Evolutionary conservation across 495 filamentous ascomycete genomes (phyloP), one percentile per base, ranked within the genome.

Genomic region (Aeminium ludgeri): DNA sequence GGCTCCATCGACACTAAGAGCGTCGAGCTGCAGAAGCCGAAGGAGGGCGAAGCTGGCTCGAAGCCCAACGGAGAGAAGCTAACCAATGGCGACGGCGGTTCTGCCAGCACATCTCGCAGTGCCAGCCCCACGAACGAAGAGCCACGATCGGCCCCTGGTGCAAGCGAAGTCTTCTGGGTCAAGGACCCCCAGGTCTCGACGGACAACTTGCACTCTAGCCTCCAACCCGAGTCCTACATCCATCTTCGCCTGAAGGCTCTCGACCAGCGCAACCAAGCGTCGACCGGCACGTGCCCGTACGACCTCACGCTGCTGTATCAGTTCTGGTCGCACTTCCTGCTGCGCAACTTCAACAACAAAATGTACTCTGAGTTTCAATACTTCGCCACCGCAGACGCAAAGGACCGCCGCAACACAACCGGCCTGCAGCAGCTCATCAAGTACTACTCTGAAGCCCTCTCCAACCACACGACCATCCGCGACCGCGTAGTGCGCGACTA

Each of bases 361-460:
- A 79, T 92, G 70, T 92, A 91, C 64, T 60, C 71, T 54, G 80
- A 91, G 58, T 89, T 91, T 62, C 67, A 74, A 46, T 60, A 63
- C 48, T 65, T 70, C 52, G 82, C 85, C 41, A 57, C 78, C 45
- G 76, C 79, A 50, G 84, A 93, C 55, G 64, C 60, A 40, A 50
- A 52, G 28, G 55, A 60, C 44, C 63, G 64, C 52, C 56, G 62
- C 43, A 62, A 62, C 39, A 55, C 60, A 40, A 58, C 58, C 46
- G 76, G 76, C 20, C 61, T 74, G 51, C 61, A 60, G 30, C 65
- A 65, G 49, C 60, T 79, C 33, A 58, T 76, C 52, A 60, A 66
- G 20, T 80, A 69, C 57, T 78, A 79, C 53, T 66, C 65, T 43
- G 58, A 65, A 51, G 60, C 67, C 42, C 57, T 78, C 20, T 60